phyloP scores from a whole-genome alignment of 768 basidiomycete species.

The Trametes cingulata region DNA sequence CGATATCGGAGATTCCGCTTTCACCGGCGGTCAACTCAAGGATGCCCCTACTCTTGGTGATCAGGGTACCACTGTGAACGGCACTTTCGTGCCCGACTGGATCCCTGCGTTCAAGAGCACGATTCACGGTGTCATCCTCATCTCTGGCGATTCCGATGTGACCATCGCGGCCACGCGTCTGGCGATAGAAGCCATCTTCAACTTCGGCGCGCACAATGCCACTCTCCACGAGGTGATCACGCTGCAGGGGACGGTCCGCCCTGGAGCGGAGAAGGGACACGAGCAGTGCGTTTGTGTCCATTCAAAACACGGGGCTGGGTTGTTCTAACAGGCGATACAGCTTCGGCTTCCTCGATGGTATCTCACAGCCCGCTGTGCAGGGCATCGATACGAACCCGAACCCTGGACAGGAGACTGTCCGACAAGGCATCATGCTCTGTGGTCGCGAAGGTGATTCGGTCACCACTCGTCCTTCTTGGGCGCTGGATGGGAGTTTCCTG shows the following conservation, averaged over 20 bases:
- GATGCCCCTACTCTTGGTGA: slow-evolving; percentile 35
- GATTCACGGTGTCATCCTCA: slow-evolving; percentile 51
- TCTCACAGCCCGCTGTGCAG: slow-evolving; percentile 32
- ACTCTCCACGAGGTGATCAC: slow-evolving; percentile 41
- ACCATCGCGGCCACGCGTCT: slow-evolving; percentile 32
- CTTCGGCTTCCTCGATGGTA: slow-evolving; percentile 35
- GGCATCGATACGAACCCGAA: slow-evolving; percentile 28
- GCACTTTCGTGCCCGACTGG: slow-evolving; percentile 42
- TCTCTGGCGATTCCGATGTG: slow-evolving; percentile 46
- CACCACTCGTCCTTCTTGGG: slow-evolving; percentile 34
- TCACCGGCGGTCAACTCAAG: slow-evolving; percentile 42
- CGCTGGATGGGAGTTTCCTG: slow-evolving; percentile 34
- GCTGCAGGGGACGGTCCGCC: slow-evolving; percentile 38
- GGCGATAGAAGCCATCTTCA: slow-evolving; percentile 28
- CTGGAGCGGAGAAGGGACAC: slow-evolving; percentile 28
- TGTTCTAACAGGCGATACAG: background rate
- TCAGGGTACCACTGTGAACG: slow-evolving; percentile 40
- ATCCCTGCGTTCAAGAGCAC: slow-evolving; percentile 43
- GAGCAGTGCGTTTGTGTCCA: slow-evolving; percentile 26
- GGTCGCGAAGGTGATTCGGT: slow-evolving; percentile 22
- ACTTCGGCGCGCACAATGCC: slow-evolving; percentile 35
- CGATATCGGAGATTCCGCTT: slow-evolving; percentile 39
- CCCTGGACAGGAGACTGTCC: slow-evolving; percentile 28
- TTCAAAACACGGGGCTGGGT: too few species aligned
- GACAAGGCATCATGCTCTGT: slow-evolving; percentile 31